phyloP scores from a whole-genome alignment of 108 stramenopile genomes.

The Nitzschia sp. region DNA sequence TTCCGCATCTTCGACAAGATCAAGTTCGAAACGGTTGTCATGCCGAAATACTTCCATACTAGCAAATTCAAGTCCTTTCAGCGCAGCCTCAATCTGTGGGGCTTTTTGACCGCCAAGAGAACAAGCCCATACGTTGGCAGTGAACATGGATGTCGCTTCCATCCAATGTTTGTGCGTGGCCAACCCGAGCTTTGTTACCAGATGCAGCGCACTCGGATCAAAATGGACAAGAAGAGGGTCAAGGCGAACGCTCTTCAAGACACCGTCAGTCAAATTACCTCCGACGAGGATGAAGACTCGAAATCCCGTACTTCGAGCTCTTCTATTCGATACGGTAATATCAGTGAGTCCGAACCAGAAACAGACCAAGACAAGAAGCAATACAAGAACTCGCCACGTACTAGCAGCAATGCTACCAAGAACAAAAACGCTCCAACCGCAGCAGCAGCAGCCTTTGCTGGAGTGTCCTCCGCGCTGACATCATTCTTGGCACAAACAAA shows the following conservation, averaged over 20 bases:
- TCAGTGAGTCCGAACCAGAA: not conserved
- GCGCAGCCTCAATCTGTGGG: not conserved
- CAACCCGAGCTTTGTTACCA: not conserved
- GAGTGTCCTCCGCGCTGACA: too few relatives aligned
- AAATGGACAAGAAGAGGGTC: not conserved
- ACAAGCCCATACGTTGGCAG: not conserved
- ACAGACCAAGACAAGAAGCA: not conserved
- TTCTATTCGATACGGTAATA: not conserved
- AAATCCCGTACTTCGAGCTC: not conserved
- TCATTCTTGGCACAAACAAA: too few relatives aligned
- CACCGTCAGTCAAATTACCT: not conserved
- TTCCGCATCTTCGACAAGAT: too few relatives aligned
- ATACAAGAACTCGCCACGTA: not conserved
- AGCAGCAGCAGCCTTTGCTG: too few relatives aligned
- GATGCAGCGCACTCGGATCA: not conserved
- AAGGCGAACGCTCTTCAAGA: not conserved
- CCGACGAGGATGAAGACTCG: not conserved
- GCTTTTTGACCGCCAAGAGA: not conserved
- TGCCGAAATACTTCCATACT: too few relatives aligned
- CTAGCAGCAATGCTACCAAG: not conserved
- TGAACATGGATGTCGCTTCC: not conserved
- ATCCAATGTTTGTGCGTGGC: not conserved
- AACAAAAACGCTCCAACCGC: too few relatives aligned
- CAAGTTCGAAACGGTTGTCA: too few relatives aligned
- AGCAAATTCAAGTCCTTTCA: not conserved